These are phyloP conservation scores for Tympanopsis confertula DNA, from an alignment of 2,329 filamentous ascomycete genomes.

Conservation along the genomic window DNA sequence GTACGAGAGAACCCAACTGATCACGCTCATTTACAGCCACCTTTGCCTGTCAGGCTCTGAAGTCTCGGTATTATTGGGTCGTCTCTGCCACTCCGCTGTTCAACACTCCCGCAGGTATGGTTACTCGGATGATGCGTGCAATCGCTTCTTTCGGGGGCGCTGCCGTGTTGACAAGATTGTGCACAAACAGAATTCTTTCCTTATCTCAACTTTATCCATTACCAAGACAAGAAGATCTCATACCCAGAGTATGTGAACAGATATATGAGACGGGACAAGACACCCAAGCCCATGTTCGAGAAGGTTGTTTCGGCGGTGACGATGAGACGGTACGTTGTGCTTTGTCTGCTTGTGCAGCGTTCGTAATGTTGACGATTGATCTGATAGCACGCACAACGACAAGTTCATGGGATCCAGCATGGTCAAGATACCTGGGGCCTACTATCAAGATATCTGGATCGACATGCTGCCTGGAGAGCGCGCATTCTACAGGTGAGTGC, in stretches of 20 bases:
- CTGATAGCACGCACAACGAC: conserved; percentile 7
- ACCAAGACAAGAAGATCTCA: too few relatives aligned
- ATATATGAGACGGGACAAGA: conserved; percentile 10
- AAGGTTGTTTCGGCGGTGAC: neutral
- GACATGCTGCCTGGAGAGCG: conserved; percentile 13
- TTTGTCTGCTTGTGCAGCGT: conserved; percentile 4
- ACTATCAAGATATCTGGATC: conserved; percentile 9
- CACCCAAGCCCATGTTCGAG: neutral
- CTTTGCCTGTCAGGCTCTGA: too few relatives aligned
- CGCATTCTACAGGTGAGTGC: conserved; percentile 12
- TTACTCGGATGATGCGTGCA: too few relatives aligned
- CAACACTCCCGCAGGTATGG: too few relatives aligned
- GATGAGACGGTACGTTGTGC: conserved; percentile 3
- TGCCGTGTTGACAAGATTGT: too few relatives aligned
- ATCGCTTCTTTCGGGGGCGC: too few relatives aligned
- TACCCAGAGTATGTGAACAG: conserved; percentile 2
- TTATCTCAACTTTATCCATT: conserved; percentile 18
- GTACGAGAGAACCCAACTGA: too few relatives aligned
- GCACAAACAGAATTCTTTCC: conserved; percentile 25
- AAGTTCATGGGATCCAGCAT: conserved; percentile 13
- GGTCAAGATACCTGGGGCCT: conserved; percentile 9
- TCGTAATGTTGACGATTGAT: neutral
- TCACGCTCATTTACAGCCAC: too few relatives aligned
- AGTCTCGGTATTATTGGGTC: too few relatives aligned
- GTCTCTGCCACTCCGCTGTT: too few relatives aligned